phyloP scores from a whole-genome alignment of 345 rosid species.

The Eutrema heterophyllum region DNA sequence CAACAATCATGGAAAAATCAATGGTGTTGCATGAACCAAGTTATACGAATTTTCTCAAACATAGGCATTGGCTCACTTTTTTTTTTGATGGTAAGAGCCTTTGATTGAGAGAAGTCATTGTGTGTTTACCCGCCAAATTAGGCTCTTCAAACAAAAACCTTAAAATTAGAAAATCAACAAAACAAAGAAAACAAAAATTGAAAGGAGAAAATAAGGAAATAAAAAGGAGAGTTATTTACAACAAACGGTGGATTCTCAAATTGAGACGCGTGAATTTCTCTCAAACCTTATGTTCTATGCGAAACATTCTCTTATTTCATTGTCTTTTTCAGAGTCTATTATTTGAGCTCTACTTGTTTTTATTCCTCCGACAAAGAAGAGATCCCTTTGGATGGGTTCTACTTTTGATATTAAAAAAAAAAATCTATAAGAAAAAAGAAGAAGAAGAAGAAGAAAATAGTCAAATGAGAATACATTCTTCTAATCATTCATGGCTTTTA shows the following conservation, averaged over 20 bases:
- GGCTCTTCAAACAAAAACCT: conserved; percentile 16
- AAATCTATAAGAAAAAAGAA: not conserved
- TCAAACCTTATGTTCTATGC: conserved; percentile 18
- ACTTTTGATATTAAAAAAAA: not conserved
- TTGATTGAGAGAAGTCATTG: not conserved
- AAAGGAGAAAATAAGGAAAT: not conserved
- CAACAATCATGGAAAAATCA: not conserved
- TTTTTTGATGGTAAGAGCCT: not conserved
- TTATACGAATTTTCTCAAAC: not conserved
- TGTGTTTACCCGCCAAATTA: conserved; percentile 28
- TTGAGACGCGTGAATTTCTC: conserved; percentile 26
- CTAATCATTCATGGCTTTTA: conserved; percentile 18
- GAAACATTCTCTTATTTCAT: conserved; percentile 19
- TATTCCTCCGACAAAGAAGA: conserved; percentile 6
- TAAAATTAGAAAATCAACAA: conserved; percentile 18
- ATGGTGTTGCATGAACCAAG: not conserved
- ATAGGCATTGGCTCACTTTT: not conserved
- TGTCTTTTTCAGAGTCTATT: not conserved
- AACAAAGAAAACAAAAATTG: conserved; percentile 10
- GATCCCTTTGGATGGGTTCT: not conserved
- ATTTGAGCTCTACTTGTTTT: conserved; percentile 20
- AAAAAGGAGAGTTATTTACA: not conserved
- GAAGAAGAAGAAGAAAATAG: not conserved
- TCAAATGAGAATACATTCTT: conserved; percentile 23
- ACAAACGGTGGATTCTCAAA: conserved; percentile 17